Conservation (phyloP, 2,329 filamentous ascomycete species). For the Diaporthe batatas region DNA sequence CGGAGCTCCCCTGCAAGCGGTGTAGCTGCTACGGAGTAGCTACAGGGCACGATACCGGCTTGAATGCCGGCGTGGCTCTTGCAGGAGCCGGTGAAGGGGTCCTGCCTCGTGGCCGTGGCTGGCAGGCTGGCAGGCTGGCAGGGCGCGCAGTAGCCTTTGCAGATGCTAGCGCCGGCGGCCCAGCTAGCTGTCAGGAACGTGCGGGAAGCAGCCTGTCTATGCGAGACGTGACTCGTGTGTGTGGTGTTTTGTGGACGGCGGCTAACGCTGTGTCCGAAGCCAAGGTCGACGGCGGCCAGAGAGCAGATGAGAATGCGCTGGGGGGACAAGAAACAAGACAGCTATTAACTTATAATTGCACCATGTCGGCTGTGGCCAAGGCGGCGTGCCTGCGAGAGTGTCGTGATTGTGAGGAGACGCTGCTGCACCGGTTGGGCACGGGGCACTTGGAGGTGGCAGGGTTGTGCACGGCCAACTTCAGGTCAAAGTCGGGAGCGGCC, state of each 20-base stretch:
- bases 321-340: neutral
- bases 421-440: constrained; percentile 5
- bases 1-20: constrained; percentile 36
- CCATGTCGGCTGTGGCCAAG: constrained; percentile 31
- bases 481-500: constrained; percentile 27
- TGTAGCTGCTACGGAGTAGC: constrained; percentile 21
- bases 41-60: no score
- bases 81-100: constrained; percentile 9
- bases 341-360: no score
- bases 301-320: neutral
- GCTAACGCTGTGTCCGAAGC: neutral
- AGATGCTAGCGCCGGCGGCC: neutral
- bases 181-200: constrained; percentile 8
- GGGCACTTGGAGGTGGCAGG: neutral
- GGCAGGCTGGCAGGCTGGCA: no score
- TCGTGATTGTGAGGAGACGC: constrained; percentile 37
- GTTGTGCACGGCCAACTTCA: constrained; percentile 16
- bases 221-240: constrained; percentile 10
- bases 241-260: constrained; percentile 6
- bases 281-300: neutral
- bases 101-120: neutral
- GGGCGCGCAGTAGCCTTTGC: neutral
- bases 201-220: neutral
- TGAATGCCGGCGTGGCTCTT: neutral
- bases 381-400: constrained; percentile 9